phyloP scores from a whole-genome alignment of 345 rosid species.

The Gossypium ekmanianum region DNA sequence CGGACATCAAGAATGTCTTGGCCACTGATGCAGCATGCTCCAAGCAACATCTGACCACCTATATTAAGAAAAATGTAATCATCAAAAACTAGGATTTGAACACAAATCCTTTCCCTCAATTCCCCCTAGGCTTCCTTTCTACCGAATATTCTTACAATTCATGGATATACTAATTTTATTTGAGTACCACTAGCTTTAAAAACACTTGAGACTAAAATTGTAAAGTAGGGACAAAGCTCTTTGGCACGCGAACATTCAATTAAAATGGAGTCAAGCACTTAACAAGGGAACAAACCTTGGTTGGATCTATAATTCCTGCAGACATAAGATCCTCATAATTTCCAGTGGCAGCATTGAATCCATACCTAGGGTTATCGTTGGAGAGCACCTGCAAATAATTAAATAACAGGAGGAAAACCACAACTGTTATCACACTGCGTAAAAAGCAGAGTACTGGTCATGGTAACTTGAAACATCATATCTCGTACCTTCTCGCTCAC shows the following conservation, averaged over 20 bases:
- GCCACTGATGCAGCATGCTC: slow-evolving; percentile 81
- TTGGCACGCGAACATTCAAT: too few species aligned
- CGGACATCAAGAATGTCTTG: slow-evolving; percentile 96
- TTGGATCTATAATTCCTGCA: slow-evolving; percentile 95
- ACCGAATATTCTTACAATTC: too few species aligned
- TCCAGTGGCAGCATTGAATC: slow-evolving; percentile 96
- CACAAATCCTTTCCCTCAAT: too few species aligned
- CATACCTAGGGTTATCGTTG: slow-evolving; percentile 56
- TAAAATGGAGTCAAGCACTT: too few species aligned
- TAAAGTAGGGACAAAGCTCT: background rate
- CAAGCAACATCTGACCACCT: slow-evolving; percentile 68
- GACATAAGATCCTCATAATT: slow-evolving; percentile 93
- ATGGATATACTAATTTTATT: too few species aligned
- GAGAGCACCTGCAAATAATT: slow-evolving; percentile 59
- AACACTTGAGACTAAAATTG: background rate
- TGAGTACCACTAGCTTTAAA: background rate
- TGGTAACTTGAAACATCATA: background rate
- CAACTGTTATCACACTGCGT: background rate
- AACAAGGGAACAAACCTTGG: slow-evolving; percentile 48
- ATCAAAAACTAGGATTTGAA: background rate
- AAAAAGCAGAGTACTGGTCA: background rate
- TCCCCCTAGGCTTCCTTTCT: too few species aligned
- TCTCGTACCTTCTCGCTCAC: slow-evolving; percentile 78
- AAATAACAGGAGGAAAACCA: background rate
- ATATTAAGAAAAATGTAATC: background rate